Evolutionary conservation across 768 basidiomycete species (phyloP), one percentile per base, ranked within the genome.

Genomic region (Collybia sordida): DNA sequence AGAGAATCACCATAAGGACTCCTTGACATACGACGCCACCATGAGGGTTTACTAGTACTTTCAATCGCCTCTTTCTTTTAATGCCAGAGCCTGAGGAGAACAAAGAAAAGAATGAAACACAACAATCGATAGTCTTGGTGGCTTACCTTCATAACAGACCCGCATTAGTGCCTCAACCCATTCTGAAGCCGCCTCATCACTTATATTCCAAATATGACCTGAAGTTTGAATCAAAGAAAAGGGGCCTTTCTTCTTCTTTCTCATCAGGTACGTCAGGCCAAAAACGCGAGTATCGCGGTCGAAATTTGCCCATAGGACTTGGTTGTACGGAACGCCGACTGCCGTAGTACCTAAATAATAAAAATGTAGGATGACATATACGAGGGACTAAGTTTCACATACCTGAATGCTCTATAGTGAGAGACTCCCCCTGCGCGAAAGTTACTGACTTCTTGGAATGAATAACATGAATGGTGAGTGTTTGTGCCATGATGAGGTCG

Each of bases 1-100:
- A 51, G 49, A 47, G 21, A 42, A 27, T 28, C 17, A 45, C 36
- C 36, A 44, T 15, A 38, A 9, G 42, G 15, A 5, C 17, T 35
- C n/a, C 18, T 18, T 31, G 1, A 72, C 85, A 24, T 61, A 90
- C 91, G 18, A 73, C 76, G n/a, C 93, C 93, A 44, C 92, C 84
- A 48, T 77, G 68, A 7, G 93, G 93, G 64, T 94, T 95, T 34
- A 95, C 74, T 37, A 95, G 61, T 6, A 93, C 77, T 53, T 83
- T 81, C 24, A 95, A 61, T 17, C 72, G 69, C 40, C 85, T 75
- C 43, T 72, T 64, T 18, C 75, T 81, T 56, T 78, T 77, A n/a
- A 80, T 64, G 36, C 80, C 88, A 75, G 61, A 41, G 53, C 57
- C 67, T 71, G 47, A 27, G 12, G 25, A 28, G 15, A 52, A n/a